A percentile compares a stretch with the other conserved stretches of the same genome.
Evolutionary conservation across 2,329 filamentous ascomycete genomes (phyloP).

Genomic region (Cordyceps cicadae): DNA sequence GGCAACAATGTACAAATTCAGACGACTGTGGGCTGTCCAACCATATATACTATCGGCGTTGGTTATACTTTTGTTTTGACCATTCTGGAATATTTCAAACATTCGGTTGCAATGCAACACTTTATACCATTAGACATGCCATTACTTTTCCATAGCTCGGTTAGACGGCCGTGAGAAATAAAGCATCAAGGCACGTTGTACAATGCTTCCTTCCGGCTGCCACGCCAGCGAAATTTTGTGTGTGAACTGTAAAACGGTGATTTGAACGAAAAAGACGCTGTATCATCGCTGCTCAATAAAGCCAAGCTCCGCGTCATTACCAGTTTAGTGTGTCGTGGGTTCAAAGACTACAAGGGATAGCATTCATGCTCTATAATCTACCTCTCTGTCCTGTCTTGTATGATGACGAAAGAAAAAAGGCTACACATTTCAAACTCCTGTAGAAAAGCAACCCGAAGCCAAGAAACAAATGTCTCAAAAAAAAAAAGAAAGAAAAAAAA

Average conservation of each 20-base stretch:
- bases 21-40: background rate
- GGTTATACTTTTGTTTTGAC: background rate
- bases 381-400: background rate
- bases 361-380: background rate
- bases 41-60: background rate
- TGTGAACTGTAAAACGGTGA: background rate
- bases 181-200: background rate
- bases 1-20: background rate
- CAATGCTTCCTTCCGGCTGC: background rate
- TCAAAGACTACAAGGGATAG: background rate
- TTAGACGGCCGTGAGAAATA: background rate
- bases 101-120: background rate
- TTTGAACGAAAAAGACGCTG: too few relatives aligned
- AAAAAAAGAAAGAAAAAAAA: too few relatives aligned
- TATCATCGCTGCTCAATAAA: too few relatives aligned
- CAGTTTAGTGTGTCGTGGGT: too few relatives aligned
- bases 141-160: background rate
- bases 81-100: background rate
- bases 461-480: background rate
- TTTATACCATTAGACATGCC: background rate
- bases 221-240: background rate
- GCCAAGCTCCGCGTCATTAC: too few relatives aligned
- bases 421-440: conserved; percentile 2
- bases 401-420: background rate
- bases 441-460: background rate